A percentile compares a stretch with the other conserved stretches of the same genome.
Evolutionary conservation across 2,329 filamentous ascomycete genomes (phyloP).

Genomic region (Blastomyces parvus): DNA sequence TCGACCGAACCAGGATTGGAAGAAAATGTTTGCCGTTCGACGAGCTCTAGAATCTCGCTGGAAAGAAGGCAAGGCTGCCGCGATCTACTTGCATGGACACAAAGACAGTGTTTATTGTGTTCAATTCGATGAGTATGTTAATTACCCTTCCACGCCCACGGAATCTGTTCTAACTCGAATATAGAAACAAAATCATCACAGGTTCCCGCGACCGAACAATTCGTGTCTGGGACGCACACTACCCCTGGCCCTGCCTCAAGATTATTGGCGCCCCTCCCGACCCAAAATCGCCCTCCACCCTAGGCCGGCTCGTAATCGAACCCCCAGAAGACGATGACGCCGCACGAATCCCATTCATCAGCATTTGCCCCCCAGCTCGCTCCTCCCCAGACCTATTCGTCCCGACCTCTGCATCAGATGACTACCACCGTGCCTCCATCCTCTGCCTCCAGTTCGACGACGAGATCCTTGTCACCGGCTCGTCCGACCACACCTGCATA

Average conservation of each 20-base stretch:
- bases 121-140: conserved; percentile 84
- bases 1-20: conserved; percentile 65
- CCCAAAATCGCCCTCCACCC: conserved; percentile 24
- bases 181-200: conserved; percentile 84
- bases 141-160: not conserved
- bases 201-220: conserved; percentile 93
- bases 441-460: conserved; percentile 93
- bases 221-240: conserved; percentile 90
- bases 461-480: conserved; percentile 86
- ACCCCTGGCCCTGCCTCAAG: conserved; percentile 65
- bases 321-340: conserved; percentile 31
- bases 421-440: conserved; percentile 82
- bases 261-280: conserved; percentile 66
- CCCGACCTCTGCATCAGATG: conserved; percentile 29
- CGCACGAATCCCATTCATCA: conserved; percentile 37
- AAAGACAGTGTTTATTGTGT: conserved; percentile 95
- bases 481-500: conserved; percentile 84
- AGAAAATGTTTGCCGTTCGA: conserved; percentile 69
- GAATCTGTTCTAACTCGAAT: conserved; percentile 1
- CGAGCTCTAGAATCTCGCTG: conserved; percentile 68
- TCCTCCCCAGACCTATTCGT: conserved; percentile 45
- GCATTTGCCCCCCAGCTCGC: conserved; percentile 43
- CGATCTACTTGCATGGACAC: conserved; percentile 86
- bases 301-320: conserved; percentile 46
- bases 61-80: conserved; percentile 66